Evolutionary conservation across 2,329 filamentous ascomycete species (phyloP).

Genomic region (Diaporthe nobilis): DNA sequence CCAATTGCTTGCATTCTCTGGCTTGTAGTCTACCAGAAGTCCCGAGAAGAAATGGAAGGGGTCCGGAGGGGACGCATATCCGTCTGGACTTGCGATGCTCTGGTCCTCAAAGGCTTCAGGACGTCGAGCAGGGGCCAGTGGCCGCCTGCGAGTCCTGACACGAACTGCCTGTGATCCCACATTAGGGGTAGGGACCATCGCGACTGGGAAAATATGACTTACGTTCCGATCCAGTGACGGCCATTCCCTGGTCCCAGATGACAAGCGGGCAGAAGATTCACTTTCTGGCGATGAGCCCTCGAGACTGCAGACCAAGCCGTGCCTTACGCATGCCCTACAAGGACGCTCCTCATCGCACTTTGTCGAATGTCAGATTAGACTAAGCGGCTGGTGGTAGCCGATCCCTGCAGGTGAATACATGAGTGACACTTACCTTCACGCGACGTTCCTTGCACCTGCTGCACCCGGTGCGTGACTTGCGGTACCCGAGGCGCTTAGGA

Average conservation of each 20-base stretch:
- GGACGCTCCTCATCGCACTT: conserved; percentile 57
- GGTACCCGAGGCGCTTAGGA: conserved; percentile 50
- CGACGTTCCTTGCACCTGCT: conserved; percentile 54
- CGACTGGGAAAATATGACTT: not conserved
- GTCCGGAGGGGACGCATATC: not conserved
- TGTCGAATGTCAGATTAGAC: not conserved
- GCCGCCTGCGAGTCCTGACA: not conserved
- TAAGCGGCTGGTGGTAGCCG: not conserved
- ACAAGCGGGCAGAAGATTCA: not conserved
- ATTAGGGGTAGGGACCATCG: not conserved
- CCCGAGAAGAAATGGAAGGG: conserved; percentile 2
- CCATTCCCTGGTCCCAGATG: not conserved
- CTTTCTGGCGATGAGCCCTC: conserved; percentile 34
- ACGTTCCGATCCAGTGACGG: not conserved
- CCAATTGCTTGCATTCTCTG: conserved; percentile 45
- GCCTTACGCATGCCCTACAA: conserved; percentile 54
- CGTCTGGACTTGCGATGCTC: not conserved
- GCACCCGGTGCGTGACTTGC: conserved; percentile 54
- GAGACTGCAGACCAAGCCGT: conserved; percentile 53
- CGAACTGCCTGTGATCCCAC: not conserved
- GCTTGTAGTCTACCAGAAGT: conserved; percentile 38
- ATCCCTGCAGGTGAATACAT: not conserved
- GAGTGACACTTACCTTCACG: conserved; percentile 50
- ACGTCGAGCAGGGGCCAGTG: not conserved
- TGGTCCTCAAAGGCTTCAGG: not conserved